These are phyloP conservation scores for Panicum virgatum DNA, from an alignment of 202 grass and related monocot species.

Conservation along the genomic window DNA sequence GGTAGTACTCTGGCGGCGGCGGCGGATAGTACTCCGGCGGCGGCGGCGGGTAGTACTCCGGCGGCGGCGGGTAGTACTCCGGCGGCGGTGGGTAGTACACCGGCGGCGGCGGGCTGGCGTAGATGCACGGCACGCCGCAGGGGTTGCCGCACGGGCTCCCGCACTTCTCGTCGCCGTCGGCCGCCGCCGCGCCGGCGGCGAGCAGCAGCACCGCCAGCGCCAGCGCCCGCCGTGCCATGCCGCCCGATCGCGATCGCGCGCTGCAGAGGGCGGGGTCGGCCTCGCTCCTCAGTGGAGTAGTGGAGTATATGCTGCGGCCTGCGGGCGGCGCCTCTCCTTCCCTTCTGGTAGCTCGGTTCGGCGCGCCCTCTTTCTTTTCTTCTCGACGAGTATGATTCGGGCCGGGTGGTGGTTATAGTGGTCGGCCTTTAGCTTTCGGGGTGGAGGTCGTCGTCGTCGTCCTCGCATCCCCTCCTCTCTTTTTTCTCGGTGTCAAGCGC, in stretches of 20 bases:
- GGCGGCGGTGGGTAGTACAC: constrained; percentile 1
- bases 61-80: constrained; percentile 39
- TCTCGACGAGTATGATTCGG: constrained; percentile 5
- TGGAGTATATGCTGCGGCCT: background rate
- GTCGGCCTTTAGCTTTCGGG: constrained; percentile 29
- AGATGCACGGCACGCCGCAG: constrained; percentile 53
- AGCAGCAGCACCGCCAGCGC: background rate
- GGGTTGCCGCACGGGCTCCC: constrained; percentile 50
- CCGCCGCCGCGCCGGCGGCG: background rate
- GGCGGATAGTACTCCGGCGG: constrained; percentile 4
- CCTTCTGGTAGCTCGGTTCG: background rate
- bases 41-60: constrained; percentile 38
- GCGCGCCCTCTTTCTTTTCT: background rate
- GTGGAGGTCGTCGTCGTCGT: constrained; percentile 39
- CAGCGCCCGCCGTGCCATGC: constrained; percentile 31
- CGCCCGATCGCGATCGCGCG: background rate
- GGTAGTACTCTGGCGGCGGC: background rate
- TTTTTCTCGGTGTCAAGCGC: background rate
- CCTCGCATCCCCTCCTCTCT: background rate
- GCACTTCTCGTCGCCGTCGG: constrained; percentile 44
- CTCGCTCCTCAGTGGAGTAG: background rate
- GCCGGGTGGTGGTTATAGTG: constrained; percentile 46
- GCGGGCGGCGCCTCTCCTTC: background rate
- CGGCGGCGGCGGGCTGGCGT: constrained; percentile 64
- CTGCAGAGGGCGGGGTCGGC: background rate